These are phyloP conservation scores for Exophiala oligosperma DNA, from an alignment of 2,329 filamentous ascomycete species.

Conservation along the genomic window DNA sequence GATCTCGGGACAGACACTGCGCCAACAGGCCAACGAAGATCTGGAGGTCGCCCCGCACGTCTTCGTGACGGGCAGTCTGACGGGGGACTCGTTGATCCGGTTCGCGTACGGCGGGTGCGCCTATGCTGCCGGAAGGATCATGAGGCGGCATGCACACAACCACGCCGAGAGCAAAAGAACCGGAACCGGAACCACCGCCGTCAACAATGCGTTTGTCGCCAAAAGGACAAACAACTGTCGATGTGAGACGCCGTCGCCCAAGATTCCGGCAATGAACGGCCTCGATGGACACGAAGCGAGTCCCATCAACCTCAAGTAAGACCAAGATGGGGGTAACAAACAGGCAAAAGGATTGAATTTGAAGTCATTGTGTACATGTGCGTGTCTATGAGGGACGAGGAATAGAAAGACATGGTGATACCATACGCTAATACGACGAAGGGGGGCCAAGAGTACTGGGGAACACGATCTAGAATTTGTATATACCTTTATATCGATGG, in stretches of 20 bases:
- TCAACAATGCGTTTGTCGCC: background rate
- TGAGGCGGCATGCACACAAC: conserved; percentile 26
- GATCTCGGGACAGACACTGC: conserved; percentile 55
- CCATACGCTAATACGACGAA: too few relatives aligned
- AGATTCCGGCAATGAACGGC: conserved; percentile 26
- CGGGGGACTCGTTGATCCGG: conserved; percentile 60
- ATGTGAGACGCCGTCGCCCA: conserved; percentile 20
- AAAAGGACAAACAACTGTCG: conserved; percentile 1
- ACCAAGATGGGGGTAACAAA: conserved; percentile 3
- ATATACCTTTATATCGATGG: too few relatives aligned
- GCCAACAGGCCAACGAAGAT: conserved; percentile 52
- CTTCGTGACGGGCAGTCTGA: conserved; percentile 60
- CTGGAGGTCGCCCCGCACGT: conserved; percentile 55
- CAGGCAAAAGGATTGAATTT: conserved; percentile 12
- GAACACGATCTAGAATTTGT: too few relatives aligned
- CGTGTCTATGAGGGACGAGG: too few relatives aligned
- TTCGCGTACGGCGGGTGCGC: conserved; percentile 61
- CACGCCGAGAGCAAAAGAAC: background rate
- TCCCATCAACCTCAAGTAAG: conserved; percentile 10
- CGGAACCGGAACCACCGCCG: background rate
- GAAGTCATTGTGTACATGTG: too few relatives aligned
- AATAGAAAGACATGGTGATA: background rate
- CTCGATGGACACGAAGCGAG: conserved; percentile 24
- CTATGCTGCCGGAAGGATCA: conserved; percentile 56
- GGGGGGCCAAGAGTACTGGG: too few relatives aligned